Evolutionary conservation across 2,329 filamentous ascomycete genomes (phyloP).

Genomic region (Neophaeococcomyces aloes): DNA sequence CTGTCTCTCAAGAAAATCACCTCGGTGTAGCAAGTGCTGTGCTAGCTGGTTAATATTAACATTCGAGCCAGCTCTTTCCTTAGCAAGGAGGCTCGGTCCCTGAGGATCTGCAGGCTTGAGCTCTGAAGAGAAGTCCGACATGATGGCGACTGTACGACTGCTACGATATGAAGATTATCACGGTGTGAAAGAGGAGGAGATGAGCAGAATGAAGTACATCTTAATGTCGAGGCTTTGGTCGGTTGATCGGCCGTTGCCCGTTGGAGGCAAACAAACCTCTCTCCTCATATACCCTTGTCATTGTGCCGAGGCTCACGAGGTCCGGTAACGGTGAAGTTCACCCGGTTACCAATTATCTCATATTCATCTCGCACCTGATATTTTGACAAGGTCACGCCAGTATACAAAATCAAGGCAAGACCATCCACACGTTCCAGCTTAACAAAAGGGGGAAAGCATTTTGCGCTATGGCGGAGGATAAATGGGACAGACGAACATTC

Average conservation of each 20-base stretch:
- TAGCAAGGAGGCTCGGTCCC: conserved; percentile 37
- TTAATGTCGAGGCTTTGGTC: background rate
- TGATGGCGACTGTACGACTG: background rate
- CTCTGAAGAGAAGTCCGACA: conserved; percentile 39
- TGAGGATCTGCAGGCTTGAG: conserved; percentile 38
- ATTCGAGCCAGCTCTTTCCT: conserved; percentile 36
- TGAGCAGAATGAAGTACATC: background rate
- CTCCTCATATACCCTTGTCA: background rate
- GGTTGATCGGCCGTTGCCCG: conserved; percentile 1
- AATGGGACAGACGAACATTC: conserved; percentile 20
- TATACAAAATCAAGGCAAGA: background rate
- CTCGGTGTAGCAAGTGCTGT: conserved; percentile 35
- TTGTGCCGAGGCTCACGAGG: conserved; percentile 3
- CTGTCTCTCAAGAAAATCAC: conserved; percentile 41
- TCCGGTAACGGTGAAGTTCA: background rate
- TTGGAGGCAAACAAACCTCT: conserved; percentile 1
- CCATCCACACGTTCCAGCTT: too few species aligned
- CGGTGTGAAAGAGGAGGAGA: too few species aligned
- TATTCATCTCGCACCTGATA: too few species aligned
- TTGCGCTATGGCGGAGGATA: conserved; percentile 3
- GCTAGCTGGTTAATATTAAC: conserved; percentile 37
- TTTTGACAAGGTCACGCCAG: background rate
- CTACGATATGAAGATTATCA: too few species aligned
- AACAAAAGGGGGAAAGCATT: too few species aligned
- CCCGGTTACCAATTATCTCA: background rate